Conservation (phyloP, 371 early-diverging fungal genomes). For the Gilbertella persicaria region DNA sequence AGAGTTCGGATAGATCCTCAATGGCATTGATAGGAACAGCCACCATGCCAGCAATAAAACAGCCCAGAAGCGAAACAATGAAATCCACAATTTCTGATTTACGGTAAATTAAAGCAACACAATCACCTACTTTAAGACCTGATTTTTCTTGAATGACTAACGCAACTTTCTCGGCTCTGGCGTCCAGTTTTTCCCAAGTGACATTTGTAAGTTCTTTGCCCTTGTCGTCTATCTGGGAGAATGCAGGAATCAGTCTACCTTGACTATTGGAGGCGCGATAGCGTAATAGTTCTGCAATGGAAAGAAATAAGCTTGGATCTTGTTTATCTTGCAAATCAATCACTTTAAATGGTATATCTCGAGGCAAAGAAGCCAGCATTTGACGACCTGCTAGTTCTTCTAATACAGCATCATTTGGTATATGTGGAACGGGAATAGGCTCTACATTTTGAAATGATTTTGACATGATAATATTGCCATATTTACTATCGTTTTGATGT, state of each 20-base stretch:
- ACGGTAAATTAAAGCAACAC: slow-evolving; percentile 73
- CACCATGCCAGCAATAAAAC: slow-evolving; percentile 76
- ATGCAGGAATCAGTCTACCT: slow-evolving; percentile 54
- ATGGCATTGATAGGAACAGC: slow-evolving; percentile 80
- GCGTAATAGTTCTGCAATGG: slow-evolving; percentile 56
- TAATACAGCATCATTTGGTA: slow-evolving; percentile 7
- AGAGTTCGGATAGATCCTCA: slow-evolving; percentile 75
- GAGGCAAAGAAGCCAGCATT: slow-evolving; percentile 35
- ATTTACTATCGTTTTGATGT: slow-evolving; percentile 15
- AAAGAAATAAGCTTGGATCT: slow-evolving; percentile 42
- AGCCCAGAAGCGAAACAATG: slow-evolving; percentile 71
- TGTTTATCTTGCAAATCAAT: slow-evolving; percentile 25
- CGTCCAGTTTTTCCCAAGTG: slow-evolving; percentile 74
- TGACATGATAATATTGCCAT: slow-evolving; percentile 29
- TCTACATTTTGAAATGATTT: slow-evolving; percentile 32
- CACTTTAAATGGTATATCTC: slow-evolving; percentile 31
- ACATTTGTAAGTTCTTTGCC: slow-evolving; percentile 64
- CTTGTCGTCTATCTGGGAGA: slow-evolving; percentile 66
- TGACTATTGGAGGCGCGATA: slow-evolving; percentile 47
- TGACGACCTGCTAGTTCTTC: slow-evolving; percentile 36
- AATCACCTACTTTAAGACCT: slow-evolving; percentile 56
- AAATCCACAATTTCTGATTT: slow-evolving; percentile 77
- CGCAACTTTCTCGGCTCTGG: slow-evolving; percentile 69
- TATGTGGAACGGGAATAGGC: slow-evolving; percentile 21
- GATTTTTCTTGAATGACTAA: slow-evolving; percentile 63